phyloP scores from a whole-genome alignment of 2,329 filamentous ascomycete species.

The Neopestalotiopsis clavispora region DNA sequence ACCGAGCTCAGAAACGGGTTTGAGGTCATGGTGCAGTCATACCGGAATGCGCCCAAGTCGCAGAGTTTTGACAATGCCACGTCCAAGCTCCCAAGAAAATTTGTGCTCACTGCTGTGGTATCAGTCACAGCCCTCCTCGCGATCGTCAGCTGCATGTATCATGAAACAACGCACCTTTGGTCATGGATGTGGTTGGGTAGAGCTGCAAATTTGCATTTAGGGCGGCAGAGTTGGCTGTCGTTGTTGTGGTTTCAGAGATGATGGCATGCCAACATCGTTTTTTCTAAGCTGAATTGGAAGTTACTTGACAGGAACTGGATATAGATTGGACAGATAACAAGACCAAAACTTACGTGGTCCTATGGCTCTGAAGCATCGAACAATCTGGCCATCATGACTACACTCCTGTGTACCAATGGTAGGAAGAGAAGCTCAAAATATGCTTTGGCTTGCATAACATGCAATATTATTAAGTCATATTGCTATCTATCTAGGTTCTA shows the following conservation, averaged over 20 bases:
- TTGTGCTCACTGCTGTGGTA: background rate
- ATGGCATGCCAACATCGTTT: background rate
- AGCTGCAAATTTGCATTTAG: background rate
- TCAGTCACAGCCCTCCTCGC: background rate
- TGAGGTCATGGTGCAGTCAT: background rate
- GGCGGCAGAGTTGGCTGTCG: background rate
- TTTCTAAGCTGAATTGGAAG: too few species aligned
- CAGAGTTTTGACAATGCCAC: background rate
- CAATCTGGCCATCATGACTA: too few species aligned
- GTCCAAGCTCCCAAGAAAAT: background rate
- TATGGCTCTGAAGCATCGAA: too few species aligned
- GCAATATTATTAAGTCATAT: too few species aligned
- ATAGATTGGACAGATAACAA: too few species aligned
- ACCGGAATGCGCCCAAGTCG: background rate
- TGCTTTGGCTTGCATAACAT: too few species aligned
- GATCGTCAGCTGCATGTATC: background rate
- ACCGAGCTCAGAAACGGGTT: constrained; percentile 15
- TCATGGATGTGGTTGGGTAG: background rate
- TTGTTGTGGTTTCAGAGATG: background rate
- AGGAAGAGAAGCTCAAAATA: too few species aligned
- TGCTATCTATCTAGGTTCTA: too few species aligned
- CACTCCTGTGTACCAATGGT: too few species aligned
- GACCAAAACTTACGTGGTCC: too few species aligned
- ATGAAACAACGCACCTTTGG: background rate
- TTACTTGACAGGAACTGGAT: too few species aligned